phyloP scores from a whole-genome alignment of 176 grass and related monocot species.

The Cymbopogon citratus region DNA sequence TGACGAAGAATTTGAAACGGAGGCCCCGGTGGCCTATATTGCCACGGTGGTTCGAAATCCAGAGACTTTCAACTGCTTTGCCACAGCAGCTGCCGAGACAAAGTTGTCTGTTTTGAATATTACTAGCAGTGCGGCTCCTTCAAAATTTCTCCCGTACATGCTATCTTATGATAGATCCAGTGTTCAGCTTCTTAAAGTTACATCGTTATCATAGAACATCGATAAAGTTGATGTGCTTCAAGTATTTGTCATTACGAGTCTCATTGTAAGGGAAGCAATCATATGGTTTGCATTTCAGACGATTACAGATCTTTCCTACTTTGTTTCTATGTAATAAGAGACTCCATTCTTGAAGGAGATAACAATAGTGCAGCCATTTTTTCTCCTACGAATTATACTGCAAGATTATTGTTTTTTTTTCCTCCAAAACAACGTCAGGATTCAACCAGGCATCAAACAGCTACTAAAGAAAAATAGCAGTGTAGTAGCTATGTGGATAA shows the following conservation, averaged over 20 bases:
- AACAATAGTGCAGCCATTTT: neutral
- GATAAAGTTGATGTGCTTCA: neutral
- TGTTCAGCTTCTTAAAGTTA: conserved; percentile 65
- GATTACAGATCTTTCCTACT: neutral
- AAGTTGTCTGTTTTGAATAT: conserved; percentile 55
- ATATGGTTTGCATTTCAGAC: neutral
- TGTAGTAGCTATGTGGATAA: neutral
- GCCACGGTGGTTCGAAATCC: conserved; percentile 71
- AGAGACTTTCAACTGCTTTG: conserved; percentile 75
- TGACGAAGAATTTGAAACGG: neutral
- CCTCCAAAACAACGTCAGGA: neutral
- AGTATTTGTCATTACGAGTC: neutral
- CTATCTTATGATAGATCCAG: conserved; percentile 65
- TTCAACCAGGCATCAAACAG: neutral
- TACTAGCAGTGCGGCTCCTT: conserved; percentile 27
- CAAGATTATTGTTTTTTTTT: neutral
- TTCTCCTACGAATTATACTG: neutral
- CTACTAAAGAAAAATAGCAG: neutral
- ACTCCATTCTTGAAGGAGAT: neutral
- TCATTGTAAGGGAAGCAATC: neutral
- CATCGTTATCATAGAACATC: neutral
- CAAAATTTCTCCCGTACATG: conserved; percentile 72
- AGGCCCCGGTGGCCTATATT: conserved; percentile 58
- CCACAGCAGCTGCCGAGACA: conserved; percentile 40
- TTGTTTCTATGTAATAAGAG: neutral